Conservation (phyloP, 257 asterid genomes). For the Eucommia ulmoides region DNA sequence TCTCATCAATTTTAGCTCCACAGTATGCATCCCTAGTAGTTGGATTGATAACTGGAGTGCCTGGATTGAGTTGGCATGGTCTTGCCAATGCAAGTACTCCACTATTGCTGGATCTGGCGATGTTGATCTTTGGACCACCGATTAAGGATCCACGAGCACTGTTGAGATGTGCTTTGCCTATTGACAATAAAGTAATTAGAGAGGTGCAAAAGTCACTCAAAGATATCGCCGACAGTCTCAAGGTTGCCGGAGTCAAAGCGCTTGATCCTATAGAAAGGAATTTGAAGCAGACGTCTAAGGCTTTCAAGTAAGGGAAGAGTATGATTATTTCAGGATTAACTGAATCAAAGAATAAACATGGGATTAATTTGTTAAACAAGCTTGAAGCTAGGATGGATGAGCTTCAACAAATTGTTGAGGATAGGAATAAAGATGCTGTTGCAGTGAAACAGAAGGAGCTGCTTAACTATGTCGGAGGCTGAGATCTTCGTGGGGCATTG, state of each 20-base stretch:
- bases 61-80: slow-evolving; percentile 30
- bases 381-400: slow-evolving; percentile 78
- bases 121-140: slow-evolving; percentile 91
- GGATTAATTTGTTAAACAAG: slow-evolving; percentile 64
- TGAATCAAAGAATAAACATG: slow-evolving; percentile 67
- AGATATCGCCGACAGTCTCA: slow-evolving; percentile 88
- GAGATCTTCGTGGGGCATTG: slow-evolving; percentile 99
- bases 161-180: slow-evolving; percentile 89
- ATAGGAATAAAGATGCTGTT: slow-evolving; percentile 60
- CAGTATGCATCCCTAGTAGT: slow-evolving; percentile 42
- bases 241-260: slow-evolving; percentile 68
- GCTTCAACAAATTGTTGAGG: slow-evolving; percentile 64
- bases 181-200: slow-evolving; percentile 82
- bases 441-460: slow-evolving; percentile 91
- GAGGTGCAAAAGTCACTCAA: slow-evolving; percentile 97
- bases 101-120: slow-evolving; percentile 70
- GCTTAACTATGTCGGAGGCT: slow-evolving; percentile 95
- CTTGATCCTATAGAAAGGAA: slow-evolving; percentile 94
- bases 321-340: slow-evolving; percentile 78
- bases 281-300: slow-evolving; percentile 69
- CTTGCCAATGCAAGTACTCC: slow-evolving; percentile 47
- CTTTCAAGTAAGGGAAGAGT: slow-evolving; percentile 66
- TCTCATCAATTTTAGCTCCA: slow-evolving; percentile 19
- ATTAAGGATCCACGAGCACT: slow-evolving; percentile 92
- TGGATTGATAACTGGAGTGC: slow-evolving; percentile 50